These are phyloP conservation scores for Martiniozyma asiatica DNA, from an alignment of 1,139 yeast genomes.

Conservation along the genomic window DNA sequence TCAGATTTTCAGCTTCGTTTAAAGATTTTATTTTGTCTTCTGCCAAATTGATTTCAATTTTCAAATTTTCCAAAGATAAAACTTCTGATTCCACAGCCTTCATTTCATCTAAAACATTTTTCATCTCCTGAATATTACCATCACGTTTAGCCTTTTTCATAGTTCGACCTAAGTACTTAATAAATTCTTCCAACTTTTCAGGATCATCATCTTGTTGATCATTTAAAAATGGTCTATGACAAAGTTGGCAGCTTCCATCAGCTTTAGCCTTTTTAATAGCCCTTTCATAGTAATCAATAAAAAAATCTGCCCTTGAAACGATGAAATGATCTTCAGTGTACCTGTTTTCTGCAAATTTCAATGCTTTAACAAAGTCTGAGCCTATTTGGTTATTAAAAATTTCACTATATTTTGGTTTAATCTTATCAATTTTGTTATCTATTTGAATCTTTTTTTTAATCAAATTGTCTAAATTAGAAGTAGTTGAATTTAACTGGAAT, in stretches of 20 bases:
- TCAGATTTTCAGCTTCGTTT: constrained; percentile 4
- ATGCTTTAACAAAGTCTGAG: constrained; percentile 35
- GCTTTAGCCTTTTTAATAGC: constrained; percentile 52
- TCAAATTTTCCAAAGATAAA: constrained; percentile 1
- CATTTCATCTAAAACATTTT: constrained; percentile 4
- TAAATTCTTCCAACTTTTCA: constrained; percentile 9
- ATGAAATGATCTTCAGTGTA: constrained; percentile 49
- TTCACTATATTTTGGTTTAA: too few species aligned
- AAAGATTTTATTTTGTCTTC: constrained; percentile 1
- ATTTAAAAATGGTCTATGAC: constrained; percentile 48
- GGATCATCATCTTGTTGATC: constrained; percentile 5
- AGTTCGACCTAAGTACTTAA: constrained; percentile 14
- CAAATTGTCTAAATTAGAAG: too few species aligned
- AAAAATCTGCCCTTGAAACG: constrained; percentile 51
- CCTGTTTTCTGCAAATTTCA: constrained; percentile 50
- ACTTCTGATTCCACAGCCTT: constrained; percentile 10
- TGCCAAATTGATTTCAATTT: not conserved
- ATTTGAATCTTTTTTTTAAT: too few species aligned
- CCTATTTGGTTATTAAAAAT: too few species aligned
- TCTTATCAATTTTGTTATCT: too few species aligned
- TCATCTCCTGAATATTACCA: too few species aligned
- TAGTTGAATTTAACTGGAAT: too few species aligned
- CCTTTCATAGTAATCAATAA: constrained; percentile 48
- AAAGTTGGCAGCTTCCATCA: constrained; percentile 48
- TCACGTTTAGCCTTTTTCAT: too few species aligned